Evolutionary conservation across 768 basidiomycete species (phyloP).

Genomic region (Asterophora lycoperdoides): DNA sequence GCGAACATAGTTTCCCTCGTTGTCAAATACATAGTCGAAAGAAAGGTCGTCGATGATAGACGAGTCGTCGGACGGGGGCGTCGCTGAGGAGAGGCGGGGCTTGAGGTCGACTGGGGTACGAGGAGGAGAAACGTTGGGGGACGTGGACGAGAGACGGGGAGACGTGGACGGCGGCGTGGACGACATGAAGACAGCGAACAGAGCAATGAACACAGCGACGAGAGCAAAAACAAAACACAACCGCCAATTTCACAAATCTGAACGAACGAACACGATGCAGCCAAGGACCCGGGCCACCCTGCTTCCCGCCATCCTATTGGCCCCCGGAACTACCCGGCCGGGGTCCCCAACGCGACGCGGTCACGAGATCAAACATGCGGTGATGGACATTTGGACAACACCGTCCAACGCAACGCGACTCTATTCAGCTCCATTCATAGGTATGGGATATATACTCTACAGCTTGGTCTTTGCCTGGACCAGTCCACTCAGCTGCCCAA

Average conservation of each 20-base stretch:
- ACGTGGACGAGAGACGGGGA: conserved; percentile 15
- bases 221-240: conserved; percentile 18
- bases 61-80: conserved; percentile 52
- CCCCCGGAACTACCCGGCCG: conserved; percentile 13
- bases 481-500: conserved; percentile 41
- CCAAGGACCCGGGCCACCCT: conserved; percentile 22
- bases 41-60: conserved; percentile 60
- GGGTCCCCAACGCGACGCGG: conserved; percentile 34
- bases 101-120: conserved; percentile 34
- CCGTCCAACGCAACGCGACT: no score
- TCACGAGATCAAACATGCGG: conserved; percentile 28
- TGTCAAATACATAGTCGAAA: conserved; percentile 59
- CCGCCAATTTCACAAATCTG: conserved; percentile 12
- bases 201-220: conserved; percentile 24
- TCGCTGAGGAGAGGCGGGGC: conserved; percentile 26
- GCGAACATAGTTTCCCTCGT: conserved; percentile 52
- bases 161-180: conserved; percentile 15
- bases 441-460: conserved; percentile 21
- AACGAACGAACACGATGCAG: conserved; percentile 29
- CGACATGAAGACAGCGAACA: conserved; percentile 26
- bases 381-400: background rate
- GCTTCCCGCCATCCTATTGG: conserved; percentile 15
- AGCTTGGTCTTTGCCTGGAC: conserved; percentile 35
- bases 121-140: conserved; percentile 35
- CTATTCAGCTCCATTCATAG: background rate